Evolutionary conservation across 2,329 filamentous ascomycete genomes (phyloP), one percentile per base, ranked within the genome.

Genomic region (Sporothrix pseudoabietina): DNA sequence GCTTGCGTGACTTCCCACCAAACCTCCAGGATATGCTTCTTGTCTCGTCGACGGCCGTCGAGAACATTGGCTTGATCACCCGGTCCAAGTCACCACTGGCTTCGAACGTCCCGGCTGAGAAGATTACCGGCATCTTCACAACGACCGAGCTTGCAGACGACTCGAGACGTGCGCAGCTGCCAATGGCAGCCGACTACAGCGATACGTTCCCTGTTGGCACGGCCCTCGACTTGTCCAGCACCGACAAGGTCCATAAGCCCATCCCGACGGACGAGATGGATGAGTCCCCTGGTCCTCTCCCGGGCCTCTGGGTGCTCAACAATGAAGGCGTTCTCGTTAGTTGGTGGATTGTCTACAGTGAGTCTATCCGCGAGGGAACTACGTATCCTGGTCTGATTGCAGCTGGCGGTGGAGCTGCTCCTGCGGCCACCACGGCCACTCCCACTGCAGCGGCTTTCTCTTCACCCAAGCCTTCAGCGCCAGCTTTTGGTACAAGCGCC

Each of bases 331-430:
- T 97, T 10, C 84, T 99, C 19, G 90, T 89, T 63, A 87, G 90
- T 14, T 99, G 95, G 94, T 98, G 95, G 93, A 83, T 98, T 59
- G 88, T 98, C 26, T 98, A 98, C 82, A 89, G 92, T 49, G 94
- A 97, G 57, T 94, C 95, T 1, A 90, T 99, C 75, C 89, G 91
- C 74, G 85, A 91, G 77, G 90, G 90, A 3, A 89, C 88, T 7
- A 88, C 89, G 0, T 98, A 94, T 80, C 87, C 91, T 55, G 92
- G 92, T 4, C 84, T 98, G 76, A 83, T 86, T 55, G 83, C 82
- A 61, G 84, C 83, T 44, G 83, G 85, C 73, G 81, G 81, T 2
- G 71, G 71, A 32, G 26, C 12, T 10, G 19, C 71, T 32, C 72
- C 68, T 9, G 63, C 68, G 1, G 49, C 73, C 12, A 30, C 55